Base-by-base conservation (phyloP, 1,284 basidiomycete genomes). In the Boletus smithii region DNA sequence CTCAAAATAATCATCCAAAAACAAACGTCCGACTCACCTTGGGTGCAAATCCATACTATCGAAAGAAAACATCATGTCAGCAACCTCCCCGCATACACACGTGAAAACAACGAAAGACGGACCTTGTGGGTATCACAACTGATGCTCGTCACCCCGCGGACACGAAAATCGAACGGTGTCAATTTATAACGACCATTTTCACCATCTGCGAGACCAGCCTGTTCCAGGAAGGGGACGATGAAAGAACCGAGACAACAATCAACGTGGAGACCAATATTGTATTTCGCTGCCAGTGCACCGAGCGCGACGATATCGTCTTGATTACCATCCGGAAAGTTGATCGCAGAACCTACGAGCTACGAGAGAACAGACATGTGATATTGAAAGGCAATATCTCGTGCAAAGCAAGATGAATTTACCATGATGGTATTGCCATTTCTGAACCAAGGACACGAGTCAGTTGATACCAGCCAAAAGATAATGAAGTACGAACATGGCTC, bases 71-170 rank as follows among this genome's bases (percentile, higher is more conserved):
- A 31, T 31, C 6, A 10, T 9, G 30, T 34, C 10, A 34, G 18
- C 9, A 11, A 34, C n/a, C 23, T 31, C 11, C 17, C 11, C 20
- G 18, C 6, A 34, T 7, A 20, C 17, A 17, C 16, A 18, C 11
- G 18, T 18, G n/a, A n/a, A n/a, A n/a, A n/a, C n/a, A n/a, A 4
- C 4, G 32, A 33, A 29, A 31, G 14, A 50, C 70, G 50, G 59
- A 90, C 88, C 72, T 94, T 94, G 71, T 94, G 91, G 2, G 91
- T 94, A 72, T 97, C 94, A 65, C 91, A 94, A 53, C 87, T 91
- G 48, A 95, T 89, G 57, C 83, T 85, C 1, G 92, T 95, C 23
- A 97, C 93, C 4, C 94, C 93, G 7, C 80, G 75, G 1, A 97
- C 83, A n/a, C 83, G 73, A 67, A 97, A 97, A 68, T 97, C 94